These are phyloP conservation scores for Trichocladium uniseriatum DNA, from an alignment of 495 filamentous ascomycete species.

Conservation along the genomic window DNA sequence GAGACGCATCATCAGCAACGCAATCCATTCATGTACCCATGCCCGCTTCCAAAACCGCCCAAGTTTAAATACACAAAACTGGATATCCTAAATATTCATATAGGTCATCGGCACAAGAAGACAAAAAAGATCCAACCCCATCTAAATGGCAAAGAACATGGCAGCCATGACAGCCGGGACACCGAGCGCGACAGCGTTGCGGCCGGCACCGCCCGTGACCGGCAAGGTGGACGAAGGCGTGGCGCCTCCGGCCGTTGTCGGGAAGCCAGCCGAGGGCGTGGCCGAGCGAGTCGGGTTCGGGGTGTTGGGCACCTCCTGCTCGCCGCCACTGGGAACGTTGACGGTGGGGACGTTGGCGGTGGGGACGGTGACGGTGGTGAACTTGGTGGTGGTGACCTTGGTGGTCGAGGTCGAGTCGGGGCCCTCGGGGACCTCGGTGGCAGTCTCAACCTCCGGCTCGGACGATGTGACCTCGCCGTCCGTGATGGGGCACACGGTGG, in stretches of 20 bases:
- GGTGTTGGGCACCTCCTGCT: background rate
- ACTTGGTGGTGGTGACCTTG: constrained; percentile 6
- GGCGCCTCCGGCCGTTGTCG: background rate
- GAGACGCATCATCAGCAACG: no score
- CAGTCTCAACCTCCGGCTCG: background rate
- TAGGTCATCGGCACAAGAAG: background rate
- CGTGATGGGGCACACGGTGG: constrained; percentile 29
- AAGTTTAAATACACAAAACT: background rate
- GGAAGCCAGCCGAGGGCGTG: constrained; percentile 7
- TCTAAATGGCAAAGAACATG: constrained; percentile 18
- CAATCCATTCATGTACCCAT: background rate
- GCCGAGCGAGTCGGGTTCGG: background rate
- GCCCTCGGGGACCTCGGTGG: background rate
- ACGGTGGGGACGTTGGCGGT: constrained; percentile 9
- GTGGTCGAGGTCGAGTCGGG: constrained; percentile 6
- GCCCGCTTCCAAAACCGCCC: background rate
- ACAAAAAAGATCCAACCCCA: background rate
- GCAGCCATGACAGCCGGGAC: constrained; percentile 18
- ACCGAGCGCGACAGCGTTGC: constrained; percentile 19
- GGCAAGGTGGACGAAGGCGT: constrained; percentile 3
- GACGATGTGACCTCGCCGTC: constrained; percentile 1
- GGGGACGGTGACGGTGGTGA: constrained; percentile 21
- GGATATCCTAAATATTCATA: background rate
- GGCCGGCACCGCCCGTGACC: constrained; percentile 23
- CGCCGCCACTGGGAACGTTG: background rate